phyloP scores from a whole-genome alignment of 2,329 filamentous ascomycete species.

The Colletotrichum godetiae region DNA sequence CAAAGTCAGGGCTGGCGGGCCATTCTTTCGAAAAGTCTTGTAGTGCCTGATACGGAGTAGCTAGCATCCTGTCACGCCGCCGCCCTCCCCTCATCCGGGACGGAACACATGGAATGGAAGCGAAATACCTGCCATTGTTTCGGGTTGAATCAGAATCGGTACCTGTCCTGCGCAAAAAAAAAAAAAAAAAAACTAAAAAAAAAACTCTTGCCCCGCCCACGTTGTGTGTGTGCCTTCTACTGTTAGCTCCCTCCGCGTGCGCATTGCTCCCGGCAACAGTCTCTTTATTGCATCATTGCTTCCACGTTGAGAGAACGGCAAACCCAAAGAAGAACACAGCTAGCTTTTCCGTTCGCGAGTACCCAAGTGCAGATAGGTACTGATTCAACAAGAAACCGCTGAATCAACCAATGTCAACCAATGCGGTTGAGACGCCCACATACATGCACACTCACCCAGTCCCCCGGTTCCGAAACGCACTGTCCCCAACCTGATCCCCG shows the following conservation, averaged over 20 bases:
- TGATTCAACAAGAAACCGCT: not conserved
- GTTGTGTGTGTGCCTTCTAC: too few species aligned
- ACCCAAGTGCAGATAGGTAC: too few species aligned
- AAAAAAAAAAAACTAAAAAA: too few species aligned
- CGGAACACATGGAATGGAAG: not conserved
- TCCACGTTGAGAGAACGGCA: not conserved
- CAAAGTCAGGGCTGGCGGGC: not conserved
- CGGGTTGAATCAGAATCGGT: slow-evolving; percentile 7
- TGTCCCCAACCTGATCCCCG: not conserved
- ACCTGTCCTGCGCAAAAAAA: too few species aligned
- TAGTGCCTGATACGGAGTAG: too few species aligned
- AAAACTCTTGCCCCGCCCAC: too few species aligned
- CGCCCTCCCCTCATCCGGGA: not conserved
- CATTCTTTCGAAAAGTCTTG: not conserved
- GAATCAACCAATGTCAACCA: not conserved
- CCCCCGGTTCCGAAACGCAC: not conserved
- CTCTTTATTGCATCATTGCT: not conserved
- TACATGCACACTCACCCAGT: not conserved
- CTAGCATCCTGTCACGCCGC: not conserved
- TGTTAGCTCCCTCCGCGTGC: not conserved
- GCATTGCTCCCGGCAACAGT: not conserved
- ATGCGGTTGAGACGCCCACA: not conserved
- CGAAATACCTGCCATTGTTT: slow-evolving; percentile 8
- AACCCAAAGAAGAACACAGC: not conserved
- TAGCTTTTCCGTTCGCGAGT: not conserved